Conservation (phyloP, 495 filamentous ascomycete species). For the Hyaloscypha hepaticicola region DNA sequence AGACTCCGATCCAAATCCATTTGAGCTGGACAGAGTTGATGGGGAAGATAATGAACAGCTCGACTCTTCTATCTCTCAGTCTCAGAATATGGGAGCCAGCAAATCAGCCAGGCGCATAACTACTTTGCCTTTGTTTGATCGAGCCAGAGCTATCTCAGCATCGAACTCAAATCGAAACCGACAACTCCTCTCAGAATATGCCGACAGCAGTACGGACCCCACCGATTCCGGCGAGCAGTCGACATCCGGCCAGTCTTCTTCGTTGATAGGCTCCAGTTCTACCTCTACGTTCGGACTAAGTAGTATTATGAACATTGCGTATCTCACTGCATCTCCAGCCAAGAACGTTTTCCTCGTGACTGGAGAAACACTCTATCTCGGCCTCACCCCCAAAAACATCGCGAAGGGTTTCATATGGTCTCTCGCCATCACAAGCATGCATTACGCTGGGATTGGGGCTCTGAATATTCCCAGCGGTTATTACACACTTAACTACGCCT, state of each 20-base stretch:
- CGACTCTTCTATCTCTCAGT: background rate
- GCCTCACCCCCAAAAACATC: slow-evolving; percentile 28
- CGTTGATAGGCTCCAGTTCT: slow-evolving; percentile 24
- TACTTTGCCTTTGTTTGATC: background rate
- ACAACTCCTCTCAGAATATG: slow-evolving; percentile 3
- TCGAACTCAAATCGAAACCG: background rate
- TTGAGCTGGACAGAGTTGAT: background rate
- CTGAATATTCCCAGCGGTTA: slow-evolving; percentile 29
- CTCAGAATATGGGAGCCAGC: background rate
- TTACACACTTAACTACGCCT: slow-evolving; percentile 18
- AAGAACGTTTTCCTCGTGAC: slow-evolving; percentile 34
- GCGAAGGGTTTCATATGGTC: slow-evolving; percentile 32
- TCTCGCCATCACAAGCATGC: slow-evolving; percentile 33
- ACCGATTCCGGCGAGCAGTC: slow-evolving; percentile 22
- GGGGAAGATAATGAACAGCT: background rate
- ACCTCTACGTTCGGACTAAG: slow-evolving; percentile 23
- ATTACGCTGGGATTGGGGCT: slow-evolving; percentile 33
- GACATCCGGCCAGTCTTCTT: slow-evolving; percentile 26
- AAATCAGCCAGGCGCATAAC: background rate
- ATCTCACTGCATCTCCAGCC: slow-evolving; percentile 20
- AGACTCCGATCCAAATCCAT: background rate
- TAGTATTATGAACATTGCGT: slow-evolving; percentile 31
- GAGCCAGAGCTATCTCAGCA: background rate
- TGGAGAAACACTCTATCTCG: slow-evolving; percentile 29
- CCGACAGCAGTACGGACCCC: background rate